Conservation (phyloP, 257 asterid species). For the Jacaranda mimosifolia region DNA sequence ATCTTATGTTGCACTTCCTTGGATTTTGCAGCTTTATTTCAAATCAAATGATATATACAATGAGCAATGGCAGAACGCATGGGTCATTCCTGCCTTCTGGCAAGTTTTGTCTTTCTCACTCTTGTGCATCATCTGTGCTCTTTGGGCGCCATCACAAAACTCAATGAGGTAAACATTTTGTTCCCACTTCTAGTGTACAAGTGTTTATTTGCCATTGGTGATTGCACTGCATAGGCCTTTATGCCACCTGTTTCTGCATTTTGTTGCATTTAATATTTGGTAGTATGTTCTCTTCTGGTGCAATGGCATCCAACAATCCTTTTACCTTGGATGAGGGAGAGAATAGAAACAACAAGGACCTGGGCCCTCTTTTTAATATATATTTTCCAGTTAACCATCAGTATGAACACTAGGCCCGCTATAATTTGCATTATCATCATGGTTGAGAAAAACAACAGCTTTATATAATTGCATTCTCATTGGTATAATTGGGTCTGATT, state of each 20-base stretch:
- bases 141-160: slow-evolving; percentile 77
- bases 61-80: slow-evolving; percentile 75
- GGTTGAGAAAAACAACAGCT: too few relatives aligned
- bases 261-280: too few relatives aligned
- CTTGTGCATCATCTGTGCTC: slow-evolving; percentile 70
- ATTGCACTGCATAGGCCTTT: neutral
- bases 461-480: too few relatives aligned
- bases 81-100: slow-evolving; percentile 83
- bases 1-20: slow-evolving; percentile 22
- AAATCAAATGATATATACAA: slow-evolving; percentile 67
- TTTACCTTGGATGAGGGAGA: too few relatives aligned
- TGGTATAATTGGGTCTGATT: too few relatives aligned
- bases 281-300: too few relatives aligned
- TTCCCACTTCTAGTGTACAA: slow-evolving; percentile 17
- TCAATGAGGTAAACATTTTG: slow-evolving; percentile 55
- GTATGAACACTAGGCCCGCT: too few relatives aligned
- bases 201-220: neutral
- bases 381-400: too few relatives aligned
- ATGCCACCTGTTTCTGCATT: slow-evolving; percentile 13
- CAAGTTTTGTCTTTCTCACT: slow-evolving; percentile 71
- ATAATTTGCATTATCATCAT: too few relatives aligned
- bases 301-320: too few relatives aligned
- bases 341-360: too few relatives aligned
- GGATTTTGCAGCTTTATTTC: slow-evolving; percentile 62
- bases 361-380: too few relatives aligned